Evolutionary conservation across 1,284 basidiomycete genomes (phyloP).

Genomic region (Ganoderma sp.): DNA sequence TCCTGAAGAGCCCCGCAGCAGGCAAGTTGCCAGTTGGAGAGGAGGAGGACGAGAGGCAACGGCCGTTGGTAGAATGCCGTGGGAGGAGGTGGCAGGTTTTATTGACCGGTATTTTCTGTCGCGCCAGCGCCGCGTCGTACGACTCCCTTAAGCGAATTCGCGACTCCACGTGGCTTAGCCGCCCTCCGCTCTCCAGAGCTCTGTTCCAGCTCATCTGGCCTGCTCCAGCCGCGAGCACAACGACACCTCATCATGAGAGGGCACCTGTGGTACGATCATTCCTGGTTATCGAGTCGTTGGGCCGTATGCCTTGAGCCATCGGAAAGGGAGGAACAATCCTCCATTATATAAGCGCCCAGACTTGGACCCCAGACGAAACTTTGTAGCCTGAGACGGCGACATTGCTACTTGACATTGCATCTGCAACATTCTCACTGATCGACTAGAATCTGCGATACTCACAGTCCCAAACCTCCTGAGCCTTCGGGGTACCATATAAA

Average conservation of each 20-base stretch:
- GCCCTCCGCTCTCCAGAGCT: constrained; percentile 13
- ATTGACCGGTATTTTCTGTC: constrained; percentile 20
- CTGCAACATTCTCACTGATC: no score
- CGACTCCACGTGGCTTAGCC: constrained; percentile 21
- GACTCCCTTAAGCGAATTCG: constrained; percentile 25
- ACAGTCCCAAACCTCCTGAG: no score
- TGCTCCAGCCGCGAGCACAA: constrained; percentile 22
- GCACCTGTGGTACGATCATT: constrained; percentile 1
- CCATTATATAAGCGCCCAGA: neutral
- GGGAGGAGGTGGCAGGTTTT: constrained; percentile 19
- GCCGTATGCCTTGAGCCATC: neutral
- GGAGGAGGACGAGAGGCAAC: constrained; percentile 23
- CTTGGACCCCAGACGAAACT: neutral
- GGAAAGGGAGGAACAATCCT: neutral
- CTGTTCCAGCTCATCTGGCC: constrained; percentile 24
- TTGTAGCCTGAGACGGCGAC: no score
- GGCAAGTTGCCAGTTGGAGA: constrained; percentile 5
- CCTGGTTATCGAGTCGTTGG: neutral
- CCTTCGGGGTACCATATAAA: no score
- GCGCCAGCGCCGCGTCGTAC: constrained; percentile 28
- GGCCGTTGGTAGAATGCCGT: constrained; percentile 18
- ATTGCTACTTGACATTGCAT: no score
- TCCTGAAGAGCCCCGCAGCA: constrained; percentile 9
- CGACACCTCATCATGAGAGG: neutral
- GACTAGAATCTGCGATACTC: no score